Base-by-base conservation (phyloP, 2,329 filamentous ascomycete species). In the Lasiodiplodia hormozganensis region DNA sequence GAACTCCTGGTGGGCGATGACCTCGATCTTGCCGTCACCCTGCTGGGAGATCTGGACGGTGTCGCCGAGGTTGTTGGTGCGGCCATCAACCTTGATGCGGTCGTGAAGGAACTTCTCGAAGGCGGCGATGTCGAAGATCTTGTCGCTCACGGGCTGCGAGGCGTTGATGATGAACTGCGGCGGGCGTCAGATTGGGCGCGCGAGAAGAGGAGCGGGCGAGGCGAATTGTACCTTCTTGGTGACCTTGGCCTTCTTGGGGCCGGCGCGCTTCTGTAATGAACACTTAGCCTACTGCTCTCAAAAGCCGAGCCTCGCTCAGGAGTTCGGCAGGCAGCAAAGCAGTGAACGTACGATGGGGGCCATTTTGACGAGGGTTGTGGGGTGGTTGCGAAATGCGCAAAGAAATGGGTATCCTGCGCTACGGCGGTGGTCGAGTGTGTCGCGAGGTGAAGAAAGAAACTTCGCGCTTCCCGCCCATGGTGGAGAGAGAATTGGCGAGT, bases 21-120 rank as follows among this genome's bases (percentile, higher is more conserved):
- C 90, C 90, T 98, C 94, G 82, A 99, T 92, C 91, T 97, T 97
- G 85, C 95, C 96, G 80, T 97, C 96, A 76, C 92, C 94, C 79
- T 90, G 85, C 89, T 97, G 93, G 81, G 89, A 90, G 88, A 99
- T 96, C 82, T 89, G 86, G 81, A 99, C 90, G 82, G 87, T 89
- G 81, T 98, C 96, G 82, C 96, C 96, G 77, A 99, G 92, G 91
- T 99, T 98, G 79, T 94, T 94, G 81, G 95, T 94, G 82, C 94
- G 95, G 87, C 95, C 95, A 77, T 97, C 96, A 78, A 99, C 94
- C 93, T 99, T 99, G 91, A 99, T 97, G 87, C 92, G 94, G 86
- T 98, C 96, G 89, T 97, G 94, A 73, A 99, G 92, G 92, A 99
- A 99, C 90, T 98, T 98, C 88, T 97, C 94, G 84, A 99, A 99